Conservation (phyloP, 768 basidiomycete species). For the Chalciporus chontae region DNA sequence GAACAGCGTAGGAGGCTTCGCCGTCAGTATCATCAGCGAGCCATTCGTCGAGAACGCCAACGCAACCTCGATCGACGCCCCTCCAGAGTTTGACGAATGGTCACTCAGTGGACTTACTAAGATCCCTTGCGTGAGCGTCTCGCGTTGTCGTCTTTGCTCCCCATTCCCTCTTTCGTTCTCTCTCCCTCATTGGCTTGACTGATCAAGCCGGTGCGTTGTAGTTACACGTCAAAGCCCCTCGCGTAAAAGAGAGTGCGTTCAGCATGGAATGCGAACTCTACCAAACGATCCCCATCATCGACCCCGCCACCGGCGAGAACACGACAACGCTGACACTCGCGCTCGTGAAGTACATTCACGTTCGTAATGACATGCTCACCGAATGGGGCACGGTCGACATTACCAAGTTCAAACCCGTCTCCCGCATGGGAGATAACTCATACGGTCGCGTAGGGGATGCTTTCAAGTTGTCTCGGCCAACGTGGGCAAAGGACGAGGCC, state of each 20-base stretch:
- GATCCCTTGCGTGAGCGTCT: conserved; percentile 6
- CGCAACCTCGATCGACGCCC: conserved; percentile 35
- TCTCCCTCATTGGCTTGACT: background rate
- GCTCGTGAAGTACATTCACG: conserved; percentile 38
- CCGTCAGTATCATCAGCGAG: conserved; percentile 55
- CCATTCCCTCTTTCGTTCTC: no score
- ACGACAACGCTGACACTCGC: conserved; percentile 36
- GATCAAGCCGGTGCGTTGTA: conserved; percentile 1
- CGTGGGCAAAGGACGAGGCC: conserved; percentile 13
- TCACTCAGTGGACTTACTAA: conserved; percentile 30
- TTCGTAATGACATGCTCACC: conserved; percentile 39
- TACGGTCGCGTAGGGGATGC: conserved; percentile 30
- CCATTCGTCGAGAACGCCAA: conserved; percentile 40
- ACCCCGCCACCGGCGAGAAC: conserved; percentile 24
- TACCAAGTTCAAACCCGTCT: conserved; percentile 32
- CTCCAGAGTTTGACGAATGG: conserved; percentile 38
- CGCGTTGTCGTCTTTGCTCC: background rate
- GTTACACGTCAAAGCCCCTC: conserved; percentile 36
- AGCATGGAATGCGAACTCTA: conserved; percentile 45
- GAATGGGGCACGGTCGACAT: conserved; percentile 34
- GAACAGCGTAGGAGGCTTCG: conserved; percentile 42
- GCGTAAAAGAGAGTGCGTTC: conserved; percentile 44
- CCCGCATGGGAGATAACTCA: conserved; percentile 35
- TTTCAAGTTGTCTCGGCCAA: conserved; percentile 10
- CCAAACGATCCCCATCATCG: conserved; percentile 32